Evolutionary conservation across 176 grass and related monocot species (phyloP).

Genomic region (Musa beccarii): DNA sequence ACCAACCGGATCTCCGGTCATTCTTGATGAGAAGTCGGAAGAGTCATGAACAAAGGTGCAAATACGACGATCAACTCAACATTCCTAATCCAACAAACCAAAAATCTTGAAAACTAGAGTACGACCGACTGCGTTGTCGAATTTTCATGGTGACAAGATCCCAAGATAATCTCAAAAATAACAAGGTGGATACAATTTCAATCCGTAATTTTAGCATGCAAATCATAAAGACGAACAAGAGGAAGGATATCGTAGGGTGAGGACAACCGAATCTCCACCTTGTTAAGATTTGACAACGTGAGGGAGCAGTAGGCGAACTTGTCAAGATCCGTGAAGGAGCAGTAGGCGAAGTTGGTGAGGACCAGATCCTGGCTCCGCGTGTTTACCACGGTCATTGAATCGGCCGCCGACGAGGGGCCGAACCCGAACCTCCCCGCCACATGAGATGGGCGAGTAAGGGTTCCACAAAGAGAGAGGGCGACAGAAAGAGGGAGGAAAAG

Average conservation of each 20-base stretch:
- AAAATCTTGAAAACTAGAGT: neutral
- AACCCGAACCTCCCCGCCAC: constrained; percentile 18
- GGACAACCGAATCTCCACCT: constrained; percentile 58
- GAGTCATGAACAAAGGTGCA: no score
- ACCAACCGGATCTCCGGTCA: neutral
- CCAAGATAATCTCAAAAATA: neutral
- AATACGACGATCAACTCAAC: no score
- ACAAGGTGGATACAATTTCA: neutral
- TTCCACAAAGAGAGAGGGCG: neutral
- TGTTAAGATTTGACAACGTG: no score
- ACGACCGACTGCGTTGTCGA: no score
- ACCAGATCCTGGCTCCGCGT: constrained; percentile 84
- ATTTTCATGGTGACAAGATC: no score
- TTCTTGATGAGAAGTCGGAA: neutral
- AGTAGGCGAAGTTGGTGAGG: constrained; percentile 76
- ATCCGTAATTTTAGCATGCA: neutral
- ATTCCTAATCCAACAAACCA: no score
- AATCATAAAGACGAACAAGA: constrained; percentile 9
- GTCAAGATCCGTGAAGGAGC: constrained; percentile 45
- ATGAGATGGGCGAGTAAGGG: neutral
- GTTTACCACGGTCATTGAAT: constrained; percentile 33
- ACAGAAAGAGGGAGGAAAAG: no score
- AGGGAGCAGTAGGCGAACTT: constrained; percentile 24
- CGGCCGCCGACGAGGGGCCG: constrained; percentile 7
- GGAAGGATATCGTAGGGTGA: constrained; percentile 87